Conservation (phyloP, 228 moss, liverwort and hornwort genomes). For the Sphagnum magellanicum region DNA sequence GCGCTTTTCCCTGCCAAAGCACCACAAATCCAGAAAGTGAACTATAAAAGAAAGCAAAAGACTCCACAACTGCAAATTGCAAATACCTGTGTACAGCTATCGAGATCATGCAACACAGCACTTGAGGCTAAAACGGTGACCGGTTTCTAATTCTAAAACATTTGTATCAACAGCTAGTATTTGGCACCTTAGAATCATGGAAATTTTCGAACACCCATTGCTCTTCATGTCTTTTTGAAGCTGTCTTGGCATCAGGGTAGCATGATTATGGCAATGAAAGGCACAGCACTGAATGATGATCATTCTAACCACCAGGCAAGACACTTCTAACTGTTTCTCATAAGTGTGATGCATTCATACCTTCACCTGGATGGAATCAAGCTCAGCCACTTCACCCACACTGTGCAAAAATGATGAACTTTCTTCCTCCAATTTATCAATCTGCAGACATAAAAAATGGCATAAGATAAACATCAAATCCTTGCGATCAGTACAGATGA, state of each 20-base stretch:
- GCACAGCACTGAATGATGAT: not conserved
- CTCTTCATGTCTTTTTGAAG: not conserved
- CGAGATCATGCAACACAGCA: too few relatives aligned
- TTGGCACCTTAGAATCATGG: too few relatives aligned
- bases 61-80: not conserved
- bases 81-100: too few relatives aligned
- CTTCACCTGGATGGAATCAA: conserved; percentile 53
- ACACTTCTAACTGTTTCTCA: too few relatives aligned
- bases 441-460: conserved; percentile 24
- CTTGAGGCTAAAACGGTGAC: too few relatives aligned
- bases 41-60: not conserved
- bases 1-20: conserved; percentile 50
- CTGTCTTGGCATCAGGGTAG: not conserved
- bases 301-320: too few relatives aligned
- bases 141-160: too few relatives aligned
- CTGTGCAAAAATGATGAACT: conserved; percentile 32
- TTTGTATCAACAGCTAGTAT: too few relatives aligned
- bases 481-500: too few relatives aligned
- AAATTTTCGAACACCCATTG: not conserved
- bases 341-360: conserved; percentile 12
- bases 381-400: conserved; percentile 19
- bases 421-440: conserved; percentile 77
- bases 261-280: not conserved
- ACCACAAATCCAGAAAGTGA: not conserved
- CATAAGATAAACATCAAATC: not conserved